These are phyloP conservation scores for Arctium lappa DNA, from an alignment of 129 eudicot species.

Conservation along the genomic window DNA sequence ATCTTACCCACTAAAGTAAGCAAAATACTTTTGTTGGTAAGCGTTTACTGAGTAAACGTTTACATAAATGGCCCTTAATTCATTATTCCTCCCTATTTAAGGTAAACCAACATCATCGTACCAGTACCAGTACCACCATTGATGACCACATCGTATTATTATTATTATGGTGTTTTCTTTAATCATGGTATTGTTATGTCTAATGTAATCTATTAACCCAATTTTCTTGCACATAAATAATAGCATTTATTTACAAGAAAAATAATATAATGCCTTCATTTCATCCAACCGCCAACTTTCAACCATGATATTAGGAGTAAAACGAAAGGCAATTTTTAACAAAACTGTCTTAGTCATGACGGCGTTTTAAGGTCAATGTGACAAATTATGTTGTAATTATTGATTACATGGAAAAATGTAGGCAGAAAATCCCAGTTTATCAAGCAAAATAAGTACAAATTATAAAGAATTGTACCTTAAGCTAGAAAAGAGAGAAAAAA, in stretches of 20 bases:
- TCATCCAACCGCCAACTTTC: background rate
- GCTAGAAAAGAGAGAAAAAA: too few relatives aligned
- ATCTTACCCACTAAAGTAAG: too few relatives aligned
- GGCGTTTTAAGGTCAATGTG: background rate
- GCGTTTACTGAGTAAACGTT: too few relatives aligned
- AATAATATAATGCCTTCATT: background rate
- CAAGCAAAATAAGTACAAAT: too few relatives aligned
- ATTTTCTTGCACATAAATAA: background rate
- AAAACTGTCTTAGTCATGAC: too few relatives aligned
- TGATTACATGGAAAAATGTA: background rate
- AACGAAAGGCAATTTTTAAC: too few relatives aligned
- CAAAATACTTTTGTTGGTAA: too few relatives aligned
- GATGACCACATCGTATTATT: background rate
- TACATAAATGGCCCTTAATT: too few relatives aligned
- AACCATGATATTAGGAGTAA: background rate
- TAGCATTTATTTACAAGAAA: background rate
- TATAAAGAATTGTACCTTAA: too few relatives aligned
- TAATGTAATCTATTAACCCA: background rate
- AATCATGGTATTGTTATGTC: background rate
- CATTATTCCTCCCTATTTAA: background rate
- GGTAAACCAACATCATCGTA: background rate
- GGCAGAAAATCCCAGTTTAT: too few relatives aligned
- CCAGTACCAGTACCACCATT: too few relatives aligned
- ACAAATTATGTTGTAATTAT: background rate
- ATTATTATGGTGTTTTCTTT: background rate